Base-by-base conservation (phyloP, 306 rosid species). In the Styphnolobium japonicum region DNA sequence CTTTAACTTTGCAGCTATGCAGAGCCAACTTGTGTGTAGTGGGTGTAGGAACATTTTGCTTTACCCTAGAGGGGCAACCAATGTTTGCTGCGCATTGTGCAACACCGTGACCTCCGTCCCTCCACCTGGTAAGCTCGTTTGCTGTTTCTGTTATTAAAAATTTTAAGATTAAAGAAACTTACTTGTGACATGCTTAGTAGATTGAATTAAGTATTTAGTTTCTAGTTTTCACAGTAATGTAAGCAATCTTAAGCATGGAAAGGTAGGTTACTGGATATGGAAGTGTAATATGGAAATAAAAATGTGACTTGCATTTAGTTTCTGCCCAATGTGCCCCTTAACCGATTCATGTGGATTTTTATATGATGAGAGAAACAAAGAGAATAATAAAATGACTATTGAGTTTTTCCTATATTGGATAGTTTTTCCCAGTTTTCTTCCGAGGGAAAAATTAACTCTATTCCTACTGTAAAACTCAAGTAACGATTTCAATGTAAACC, bases 41-140 rank as follows among this genome's bases (percentile, higher is more conserved):
- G 97, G 97, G 61, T 91, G 94, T 77, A 85, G 97, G 86, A 91
- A 82, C 82, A 58, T 86, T 36, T 93, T 91, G 83, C 91, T 91
- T 37, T 91, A 91, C 78, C 94, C 92, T 31, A 86, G 92, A 83
- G 97, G 92, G 70, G 94, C 97, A n/a, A 63, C 92, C 19, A 89
- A 91, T 80, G 94, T 91, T 56, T 89, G 97, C 45, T 91, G 97
- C 75, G 94, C 92, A 22, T 71, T 89, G 57, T 91, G 97, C 90
- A 88, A 77, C 67, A 33, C 89, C 49, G 21, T 87, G 33, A 88
- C 91, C 61, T 76, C 91, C 6, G 95, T 88, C 81, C 91, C 94
- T 73, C 77, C 94, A 64, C 90, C 89, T 55, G 95, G 92, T 90
- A 83, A 63, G 21, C 64, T 45, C 33, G 9, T 76, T 66, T 76